phyloP scores from a whole-genome alignment of 192 early-diverging fungal genomes.

The Geranomyces variabilis region DNA sequence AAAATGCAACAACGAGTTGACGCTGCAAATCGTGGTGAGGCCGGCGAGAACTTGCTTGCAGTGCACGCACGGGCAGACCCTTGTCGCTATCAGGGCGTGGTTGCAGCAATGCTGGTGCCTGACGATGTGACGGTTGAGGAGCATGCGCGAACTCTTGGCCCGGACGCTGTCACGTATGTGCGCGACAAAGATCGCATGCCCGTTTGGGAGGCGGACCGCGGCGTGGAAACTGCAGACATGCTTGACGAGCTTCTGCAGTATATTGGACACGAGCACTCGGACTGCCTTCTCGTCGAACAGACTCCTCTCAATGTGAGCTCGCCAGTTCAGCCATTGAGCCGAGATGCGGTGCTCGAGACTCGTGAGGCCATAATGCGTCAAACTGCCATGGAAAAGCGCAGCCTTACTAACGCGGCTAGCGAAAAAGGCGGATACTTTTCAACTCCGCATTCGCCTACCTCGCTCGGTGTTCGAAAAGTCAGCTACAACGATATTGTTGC shows the following conservation, averaged over 20 bases:
- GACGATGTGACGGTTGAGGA: slow-evolving; percentile 36
- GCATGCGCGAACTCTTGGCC: background rate
- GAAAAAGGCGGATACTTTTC: background rate
- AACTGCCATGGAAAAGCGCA: background rate
- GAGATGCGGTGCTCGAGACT: slow-evolving; percentile 42
- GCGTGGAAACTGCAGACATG: slow-evolving; percentile 53
- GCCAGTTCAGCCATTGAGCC: slow-evolving; percentile 45
- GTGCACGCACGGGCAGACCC: slow-evolving; percentile 13
- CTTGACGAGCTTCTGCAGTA: slow-evolving; percentile 57
- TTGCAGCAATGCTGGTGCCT: slow-evolving; percentile 18
- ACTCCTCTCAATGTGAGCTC: slow-evolving; percentile 39
- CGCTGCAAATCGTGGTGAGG: background rate
- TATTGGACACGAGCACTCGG: slow-evolving; percentile 63
- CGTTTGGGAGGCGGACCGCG: slow-evolving; percentile 43
- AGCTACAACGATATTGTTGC: background rate
- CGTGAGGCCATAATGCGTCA: slow-evolving; percentile 1
- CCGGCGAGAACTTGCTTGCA: background rate
- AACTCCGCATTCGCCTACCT: background rate
- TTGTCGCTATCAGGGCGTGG: slow-evolving; percentile 33
- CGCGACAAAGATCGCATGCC: slow-evolving; percentile 36
- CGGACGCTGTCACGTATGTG: slow-evolving; percentile 36
- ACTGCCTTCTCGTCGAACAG: slow-evolving; percentile 52
- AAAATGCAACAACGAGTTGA: slow-evolving; percentile 38
- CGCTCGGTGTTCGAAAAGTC: background rate
- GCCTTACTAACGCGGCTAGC: background rate